Evolutionary conservation across 1,284 basidiomycete species (phyloP).

Genomic region (Boletus smithii): DNA sequence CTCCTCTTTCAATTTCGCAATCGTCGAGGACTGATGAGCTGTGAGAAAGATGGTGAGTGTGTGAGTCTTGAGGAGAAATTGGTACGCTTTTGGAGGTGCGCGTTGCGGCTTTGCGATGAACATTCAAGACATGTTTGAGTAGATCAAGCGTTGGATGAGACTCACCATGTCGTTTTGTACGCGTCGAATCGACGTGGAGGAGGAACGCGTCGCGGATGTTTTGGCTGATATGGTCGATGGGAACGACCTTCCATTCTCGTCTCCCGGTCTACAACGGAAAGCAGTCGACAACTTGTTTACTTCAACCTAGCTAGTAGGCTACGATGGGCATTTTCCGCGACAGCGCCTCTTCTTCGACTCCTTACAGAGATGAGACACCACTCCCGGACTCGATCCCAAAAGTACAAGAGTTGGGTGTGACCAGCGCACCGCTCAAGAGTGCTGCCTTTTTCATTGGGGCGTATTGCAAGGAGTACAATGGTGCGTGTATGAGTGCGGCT

Average conservation of each 20-base stretch:
- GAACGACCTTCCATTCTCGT: constrained; percentile 26
- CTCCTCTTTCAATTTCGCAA: constrained; percentile 59
- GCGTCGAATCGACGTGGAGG: background rate
- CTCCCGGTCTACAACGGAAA: constrained; percentile 15
- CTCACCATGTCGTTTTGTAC: no score
- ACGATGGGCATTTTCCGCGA: constrained; percentile 55
- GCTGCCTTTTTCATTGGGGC: constrained; percentile 97
- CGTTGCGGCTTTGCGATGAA: constrained; percentile 37
- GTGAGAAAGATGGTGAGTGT: constrained; percentile 63
- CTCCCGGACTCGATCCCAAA: constrained; percentile 74
- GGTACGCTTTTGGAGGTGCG: constrained; percentile 53
- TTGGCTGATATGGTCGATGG: no score
- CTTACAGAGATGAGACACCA: constrained; percentile 70
- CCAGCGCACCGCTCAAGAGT: constrained; percentile 93
- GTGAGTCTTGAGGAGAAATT: constrained; percentile 67
- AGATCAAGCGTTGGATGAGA: background rate
- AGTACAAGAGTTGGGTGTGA: constrained; percentile 87
- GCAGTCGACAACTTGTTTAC: background rate
- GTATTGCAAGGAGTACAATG: constrained; percentile 95
- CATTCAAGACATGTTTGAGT: background rate
- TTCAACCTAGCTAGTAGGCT: background rate
- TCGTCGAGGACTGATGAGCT: constrained; percentile 48
- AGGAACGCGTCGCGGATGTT: background rate
- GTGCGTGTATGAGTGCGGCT: constrained; percentile 46
- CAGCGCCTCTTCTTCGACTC: constrained; percentile 39